phyloP scores from a whole-genome alignment of 2,329 filamentous ascomycete genomes.

The Trichoderma pleuroti region DNA sequence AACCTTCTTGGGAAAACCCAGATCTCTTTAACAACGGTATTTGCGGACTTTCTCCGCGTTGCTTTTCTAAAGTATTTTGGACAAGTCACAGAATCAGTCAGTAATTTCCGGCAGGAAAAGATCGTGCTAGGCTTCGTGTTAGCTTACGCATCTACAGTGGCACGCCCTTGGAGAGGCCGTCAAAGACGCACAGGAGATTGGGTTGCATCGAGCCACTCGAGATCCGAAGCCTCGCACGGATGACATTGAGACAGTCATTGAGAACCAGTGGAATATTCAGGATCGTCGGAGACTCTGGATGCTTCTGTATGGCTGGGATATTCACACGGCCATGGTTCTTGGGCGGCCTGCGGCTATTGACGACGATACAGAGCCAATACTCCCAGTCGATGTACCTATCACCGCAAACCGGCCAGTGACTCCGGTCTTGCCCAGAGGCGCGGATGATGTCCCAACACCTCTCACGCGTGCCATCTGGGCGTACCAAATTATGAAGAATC shows the following conservation, averaged over 20 bases:
- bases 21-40: neutral
- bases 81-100: neutral
- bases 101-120: neutral
- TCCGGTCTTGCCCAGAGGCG: neutral
- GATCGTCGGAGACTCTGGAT: neutral
- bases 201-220: neutral
- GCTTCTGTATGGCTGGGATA: neutral
- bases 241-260: neutral
- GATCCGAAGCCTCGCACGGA: neutral
- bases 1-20: neutral
- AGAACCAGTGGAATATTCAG: neutral
- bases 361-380: neutral
- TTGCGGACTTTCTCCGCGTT: neutral
- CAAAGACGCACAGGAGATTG: neutral
- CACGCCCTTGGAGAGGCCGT: neutral
- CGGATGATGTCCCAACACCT: neutral
- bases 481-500: neutral
- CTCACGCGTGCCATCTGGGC: neutral
- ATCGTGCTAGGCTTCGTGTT: neutral
- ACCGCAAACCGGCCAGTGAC: neutral
- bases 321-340: neutral
- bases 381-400: neutral
- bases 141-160: neutral
- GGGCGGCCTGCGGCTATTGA: neutral
- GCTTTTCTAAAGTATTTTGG: neutral